Conservation (phyloP, 2,329 filamentous ascomycete species). For the Cercospora sesami region DNA sequence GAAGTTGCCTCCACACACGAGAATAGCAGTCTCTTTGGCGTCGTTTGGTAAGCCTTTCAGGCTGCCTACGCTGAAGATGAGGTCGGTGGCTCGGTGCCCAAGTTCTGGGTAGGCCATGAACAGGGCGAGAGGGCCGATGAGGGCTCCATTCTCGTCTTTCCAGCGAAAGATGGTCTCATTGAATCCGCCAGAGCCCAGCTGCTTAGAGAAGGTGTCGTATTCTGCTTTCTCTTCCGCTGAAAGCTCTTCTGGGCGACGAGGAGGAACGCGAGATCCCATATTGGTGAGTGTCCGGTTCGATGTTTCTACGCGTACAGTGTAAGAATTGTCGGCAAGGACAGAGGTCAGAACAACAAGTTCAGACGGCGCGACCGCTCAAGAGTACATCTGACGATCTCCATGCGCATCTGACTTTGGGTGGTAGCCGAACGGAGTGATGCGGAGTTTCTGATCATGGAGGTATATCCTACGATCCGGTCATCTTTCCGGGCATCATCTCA, state of each 20-base stretch:
- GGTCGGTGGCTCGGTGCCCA: conserved; percentile 21
- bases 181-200: conserved; percentile 15
- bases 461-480: background rate
- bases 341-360: background rate
- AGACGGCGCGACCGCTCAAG: background rate
- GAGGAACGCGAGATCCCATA: conserved; percentile 19
- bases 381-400: background rate
- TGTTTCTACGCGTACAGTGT: background rate
- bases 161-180: conserved; percentile 19
- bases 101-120: conserved; percentile 15
- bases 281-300: background rate
- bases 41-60: conserved; percentile 27
- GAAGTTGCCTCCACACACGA: conserved; percentile 28
- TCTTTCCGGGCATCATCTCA: background rate
- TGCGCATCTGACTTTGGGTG: background rate
- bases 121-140: conserved; percentile 18
- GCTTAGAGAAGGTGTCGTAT: conserved; percentile 15
- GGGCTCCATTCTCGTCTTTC: conserved; percentile 16
- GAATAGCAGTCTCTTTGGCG: conserved; percentile 30
- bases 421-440: background rate
- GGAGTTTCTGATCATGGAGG: background rate
- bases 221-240: conserved; percentile 10
- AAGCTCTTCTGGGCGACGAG: conserved; percentile 16
- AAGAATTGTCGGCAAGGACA: background rate
- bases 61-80: conserved; percentile 20